Evolutionary conservation across 2,329 filamentous ascomycete genomes (phyloP), one percentile per base, ranked within the genome.

Genomic region (Cyanodermella asteris): DNA sequence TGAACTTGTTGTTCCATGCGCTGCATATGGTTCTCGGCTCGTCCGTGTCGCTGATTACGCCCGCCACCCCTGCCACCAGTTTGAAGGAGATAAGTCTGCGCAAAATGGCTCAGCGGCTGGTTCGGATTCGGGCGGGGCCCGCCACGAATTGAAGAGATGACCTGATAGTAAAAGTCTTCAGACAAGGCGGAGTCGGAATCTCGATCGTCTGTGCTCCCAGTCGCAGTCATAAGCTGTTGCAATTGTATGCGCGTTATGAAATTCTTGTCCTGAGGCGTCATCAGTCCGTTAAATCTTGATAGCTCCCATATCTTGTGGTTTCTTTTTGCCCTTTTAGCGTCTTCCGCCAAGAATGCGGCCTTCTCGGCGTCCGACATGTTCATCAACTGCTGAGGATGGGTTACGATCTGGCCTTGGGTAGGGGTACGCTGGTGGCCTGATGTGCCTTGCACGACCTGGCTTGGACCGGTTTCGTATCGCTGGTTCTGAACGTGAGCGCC

Each of bases 1-100:
- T 93, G 84, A 8, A 97, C 90, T 49, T 97, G 87, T 49, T 97
- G 87, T 49, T 97, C 84, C 87, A 97, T 97, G 28, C 87, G 73
- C 46, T 94, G 87, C 55, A 94, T 78, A 43, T 97, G 87, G 44
- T 93, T 97, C 46, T 97, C 87, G 21, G 74, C 78, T 30, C 80
- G 66, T 31, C 72, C 69, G 37, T 87, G 70, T 34, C 81, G 67
- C 33, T 81, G 54, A 22, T 47, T 61, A 42, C 67, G 64, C 20
- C 64, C 67, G 27, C 75, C 73, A 35, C 81, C 69, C 12, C 82
- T 71, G 36, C 73, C 77, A 15, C 84, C 84, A 3, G 84, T 93
- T 48, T 94, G 84, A 49, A 90, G 91, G 3, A 97, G 59, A 42
- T 97, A 97, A 0, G 87, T 97, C 49, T 97, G 87, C 0, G 87